Conservation (phyloP, 495 filamentous ascomycete genomes). For the Hypoxylon trugodes region DNA sequence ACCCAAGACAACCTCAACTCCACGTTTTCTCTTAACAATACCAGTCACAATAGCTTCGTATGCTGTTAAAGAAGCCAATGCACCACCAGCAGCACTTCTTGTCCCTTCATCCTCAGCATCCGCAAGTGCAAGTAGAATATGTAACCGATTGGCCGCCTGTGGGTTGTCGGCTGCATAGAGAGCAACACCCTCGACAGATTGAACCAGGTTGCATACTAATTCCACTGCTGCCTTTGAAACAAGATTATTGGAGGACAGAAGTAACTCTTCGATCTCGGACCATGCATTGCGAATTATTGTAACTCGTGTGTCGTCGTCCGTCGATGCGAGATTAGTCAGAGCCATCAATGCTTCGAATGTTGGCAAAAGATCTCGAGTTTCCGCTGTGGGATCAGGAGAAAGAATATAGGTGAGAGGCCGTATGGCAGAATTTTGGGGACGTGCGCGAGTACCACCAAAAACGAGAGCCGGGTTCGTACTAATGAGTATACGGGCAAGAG, state of each 20-base stretch:
- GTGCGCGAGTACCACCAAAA: conserved; percentile 78
- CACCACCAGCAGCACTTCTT: conserved; percentile 85
- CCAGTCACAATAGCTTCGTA: conserved; percentile 75
- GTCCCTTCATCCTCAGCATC: conserved; percentile 85
- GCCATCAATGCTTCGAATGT: conserved; percentile 91
- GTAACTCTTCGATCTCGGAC: conserved; percentile 78
- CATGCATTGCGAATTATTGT: conserved; percentile 77
- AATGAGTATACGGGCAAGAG: conserved; percentile 90
- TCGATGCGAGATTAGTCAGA: conserved; percentile 90
- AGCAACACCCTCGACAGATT: conserved; percentile 73
- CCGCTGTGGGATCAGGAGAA: conserved; percentile 61
- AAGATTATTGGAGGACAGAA: conserved; percentile 77
- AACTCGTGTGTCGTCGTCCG: conserved; percentile 71
- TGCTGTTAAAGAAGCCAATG: conserved; percentile 81
- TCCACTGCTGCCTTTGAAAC: conserved; percentile 87
- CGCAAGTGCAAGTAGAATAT: conserved; percentile 84
- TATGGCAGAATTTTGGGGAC: conserved; percentile 77
- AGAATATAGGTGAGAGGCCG: conserved; percentile 80
- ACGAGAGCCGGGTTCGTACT: conserved; percentile 85
- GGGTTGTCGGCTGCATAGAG: conserved; percentile 76
- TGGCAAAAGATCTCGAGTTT: conserved; percentile 82
- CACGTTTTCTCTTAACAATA: conserved; percentile 72
- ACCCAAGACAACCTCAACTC: conserved; percentile 72
- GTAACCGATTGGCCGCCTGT: conserved; percentile 73
- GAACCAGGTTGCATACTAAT: conserved; percentile 90